Percentiles rank a stretch among this genome's conserved stretches.
These are phyloP conservation scores for Neoboletus brunneissimus DNA, from an alignment of 768 basidiomycete species.

Conservation along the genomic window DNA sequence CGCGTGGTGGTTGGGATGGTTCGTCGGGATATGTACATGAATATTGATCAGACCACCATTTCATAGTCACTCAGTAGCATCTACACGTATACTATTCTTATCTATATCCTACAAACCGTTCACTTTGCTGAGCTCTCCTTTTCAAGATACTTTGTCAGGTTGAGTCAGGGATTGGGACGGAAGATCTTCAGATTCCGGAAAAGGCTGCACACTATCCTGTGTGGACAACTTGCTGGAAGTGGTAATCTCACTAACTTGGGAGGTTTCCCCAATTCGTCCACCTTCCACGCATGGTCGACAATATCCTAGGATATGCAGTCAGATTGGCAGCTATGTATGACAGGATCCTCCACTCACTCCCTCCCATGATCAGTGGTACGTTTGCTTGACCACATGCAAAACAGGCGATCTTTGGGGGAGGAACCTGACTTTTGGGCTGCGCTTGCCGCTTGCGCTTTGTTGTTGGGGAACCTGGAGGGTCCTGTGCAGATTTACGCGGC, in stretches of 20 bases:
- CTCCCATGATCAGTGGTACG: slow-evolving; percentile 74
- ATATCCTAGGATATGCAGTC: slow-evolving; percentile 44
- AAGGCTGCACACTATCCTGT: slow-evolving; percentile 3
- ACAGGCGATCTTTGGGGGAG: slow-evolving; percentile 52
- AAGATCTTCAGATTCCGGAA: neutral
- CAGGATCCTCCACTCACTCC: slow-evolving; percentile 47
- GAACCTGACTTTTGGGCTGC: slow-evolving; percentile 32
- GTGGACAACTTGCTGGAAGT: neutral
- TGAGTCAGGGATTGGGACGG: neutral
- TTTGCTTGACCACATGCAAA: slow-evolving; percentile 60
- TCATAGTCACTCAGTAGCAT: neutral
- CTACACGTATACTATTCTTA: slow-evolving; percentile 13
- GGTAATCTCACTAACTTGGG: slow-evolving; percentile 15
- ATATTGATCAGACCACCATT: neutral
- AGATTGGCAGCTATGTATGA: neutral
- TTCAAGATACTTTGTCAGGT: neutral
- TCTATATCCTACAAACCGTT: slow-evolving; percentile 5
- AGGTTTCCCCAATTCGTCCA: slow-evolving; percentile 40
- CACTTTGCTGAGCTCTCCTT: neutral
- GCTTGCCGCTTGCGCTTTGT: slow-evolving; percentile 43
- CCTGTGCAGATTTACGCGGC: slow-evolving; percentile 31
- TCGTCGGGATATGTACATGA: slow-evolving; percentile 47
- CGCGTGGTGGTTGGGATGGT: slow-evolving; percentile 78
- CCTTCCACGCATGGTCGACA: slow-evolving; percentile 66
- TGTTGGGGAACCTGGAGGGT: slow-evolving; percentile 17